Evolutionary conservation across 2,329 filamentous ascomycete species (phyloP), one percentile per base, ranked within the genome.

Genomic region (Podosphaera xanthii): DNA sequence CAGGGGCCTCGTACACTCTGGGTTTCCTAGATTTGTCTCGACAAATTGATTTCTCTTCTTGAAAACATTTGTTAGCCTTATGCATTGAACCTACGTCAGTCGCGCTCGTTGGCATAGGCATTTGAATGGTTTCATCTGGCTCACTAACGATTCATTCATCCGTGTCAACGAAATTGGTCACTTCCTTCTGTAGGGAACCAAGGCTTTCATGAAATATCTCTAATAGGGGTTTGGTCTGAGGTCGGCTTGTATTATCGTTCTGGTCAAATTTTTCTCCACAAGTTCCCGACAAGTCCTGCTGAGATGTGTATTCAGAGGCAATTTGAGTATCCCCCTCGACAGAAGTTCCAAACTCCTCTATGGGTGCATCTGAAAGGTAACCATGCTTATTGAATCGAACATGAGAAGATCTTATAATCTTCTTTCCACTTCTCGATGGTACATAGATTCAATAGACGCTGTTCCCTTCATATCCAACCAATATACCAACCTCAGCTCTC

Each of bases 391-490:
- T 1, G 9, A 55, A 34, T 8, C 52, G 9, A 9, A 55, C 52
- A 38, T 55, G 31, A 35, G 52, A 55, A 35, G 52, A 55, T 35
- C 52, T 35, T 35, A 55, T 38, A 4, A 55, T 35, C 52, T 55
- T 55, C 52, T 38, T 55, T 8, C 31, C 35, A 9, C 31, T 38
- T 38, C 35, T 55, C 48, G 48, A 50, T 46, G 55, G 40, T 33
- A 57, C 36, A 31, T 57, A 46, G 30, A 57, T 30, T 35, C 55
- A 12, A 46, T 46, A 46, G 31, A 57, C 46, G 40, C 36, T 31
- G 49, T 44, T 49, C 22, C 44, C 57, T 52, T 58, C 57, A 52
- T 50, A 58, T 58, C 57, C 44, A 14, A 58, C 57, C 22, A 58
- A 42, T 30, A 58, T 31, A 35, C 57, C 44, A 50, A 22, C 34